Base-by-base conservation (phyloP, 768 basidiomycete genomes). In the Boletus fagicola region DNA sequence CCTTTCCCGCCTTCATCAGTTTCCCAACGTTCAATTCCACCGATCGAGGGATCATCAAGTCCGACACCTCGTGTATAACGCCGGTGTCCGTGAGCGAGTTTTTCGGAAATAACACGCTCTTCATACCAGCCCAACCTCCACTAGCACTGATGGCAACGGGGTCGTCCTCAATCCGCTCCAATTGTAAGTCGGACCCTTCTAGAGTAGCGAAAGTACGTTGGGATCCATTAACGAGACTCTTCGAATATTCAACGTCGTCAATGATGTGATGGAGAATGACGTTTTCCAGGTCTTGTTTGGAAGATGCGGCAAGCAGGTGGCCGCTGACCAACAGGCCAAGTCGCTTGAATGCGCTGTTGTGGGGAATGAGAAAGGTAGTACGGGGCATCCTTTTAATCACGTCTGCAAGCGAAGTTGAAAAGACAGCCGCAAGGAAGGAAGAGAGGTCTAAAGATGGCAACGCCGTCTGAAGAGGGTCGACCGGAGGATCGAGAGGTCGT, bases 191-290 rank as follows among this genome's bases (percentile, higher is more conserved):
- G 35, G 87, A 87, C 12, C 95, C 93, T 73, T 94, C 93, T 13
- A 97, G 75, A 0, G 93, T 97, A 10, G 81, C 78, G 66, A 88
- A 92, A 7, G 88, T 88, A 59, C 81, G 84, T 54, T 85, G 80
- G 4, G 87, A 85, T 26, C 88, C 87, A 49, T 83, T 81, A 42
- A 75, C 74, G 31, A 93, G 68, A 9, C 77, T 78, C 22, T 78
- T 74, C 0, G 86, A 72, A 65, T 98, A 99, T 62, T 90, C 78
- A 20, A 98, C 80, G 26, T 82, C 81, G 57, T 84, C 78, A 28
- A 98, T 73, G 11, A 86, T 83, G 68, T 98, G 97, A 66, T 98
- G 95, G n/a, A 85, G 77, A 51, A 99, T 80, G 39, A 98, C 88
- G 31, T 81, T 84, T 65, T 88, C 85, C 46, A 98, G 75, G 68